Conservation (phyloP, 2,329 filamentous ascomycete species). For the Geosmithia morbida region DNA sequence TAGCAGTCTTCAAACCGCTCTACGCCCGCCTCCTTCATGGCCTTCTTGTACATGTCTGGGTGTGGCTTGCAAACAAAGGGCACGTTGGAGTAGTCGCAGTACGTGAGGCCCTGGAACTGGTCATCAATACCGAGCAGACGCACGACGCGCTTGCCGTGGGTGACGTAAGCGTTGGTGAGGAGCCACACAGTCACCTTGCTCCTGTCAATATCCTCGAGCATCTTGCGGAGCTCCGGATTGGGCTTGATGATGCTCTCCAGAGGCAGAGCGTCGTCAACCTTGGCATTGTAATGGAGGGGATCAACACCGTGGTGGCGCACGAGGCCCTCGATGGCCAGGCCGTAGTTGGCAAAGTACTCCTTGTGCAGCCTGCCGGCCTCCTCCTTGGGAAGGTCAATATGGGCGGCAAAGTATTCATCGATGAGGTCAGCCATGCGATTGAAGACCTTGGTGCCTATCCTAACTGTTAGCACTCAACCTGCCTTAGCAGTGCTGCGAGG, state of each 20-base stretch:
- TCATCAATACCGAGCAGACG: conserved; percentile 70
- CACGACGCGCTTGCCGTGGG: conserved; percentile 71
- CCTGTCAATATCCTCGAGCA: conserved; percentile 72
- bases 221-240: conserved; percentile 54
- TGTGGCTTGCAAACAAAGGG: conserved; percentile 81
- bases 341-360: conserved; percentile 92
- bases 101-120: conserved; percentile 88
- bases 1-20: conserved; percentile 60
- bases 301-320: conserved; percentile 92
- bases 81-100: conserved; percentile 67
- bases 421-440: conserved; percentile 83
- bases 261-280: conserved; percentile 90
- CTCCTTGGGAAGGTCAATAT: conserved; percentile 58
- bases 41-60: conserved; percentile 71
- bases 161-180: conserved; percentile 92
- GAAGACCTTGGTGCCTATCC: conserved; percentile 62
- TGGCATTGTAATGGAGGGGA: conserved; percentile 81
- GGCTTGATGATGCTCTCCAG: conserved; percentile 74
- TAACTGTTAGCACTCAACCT: conserved; percentile 1
- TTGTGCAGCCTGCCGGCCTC: conserved; percentile 79
- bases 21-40: conserved; percentile 71
- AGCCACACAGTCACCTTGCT: conserved; percentile 83
- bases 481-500: neutral
- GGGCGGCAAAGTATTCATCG: conserved; percentile 44
- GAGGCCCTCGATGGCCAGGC: conserved; percentile 90